Base-by-base conservation (phyloP, 2,329 filamentous ascomycete species). In the Boeremia exigua region DNA sequence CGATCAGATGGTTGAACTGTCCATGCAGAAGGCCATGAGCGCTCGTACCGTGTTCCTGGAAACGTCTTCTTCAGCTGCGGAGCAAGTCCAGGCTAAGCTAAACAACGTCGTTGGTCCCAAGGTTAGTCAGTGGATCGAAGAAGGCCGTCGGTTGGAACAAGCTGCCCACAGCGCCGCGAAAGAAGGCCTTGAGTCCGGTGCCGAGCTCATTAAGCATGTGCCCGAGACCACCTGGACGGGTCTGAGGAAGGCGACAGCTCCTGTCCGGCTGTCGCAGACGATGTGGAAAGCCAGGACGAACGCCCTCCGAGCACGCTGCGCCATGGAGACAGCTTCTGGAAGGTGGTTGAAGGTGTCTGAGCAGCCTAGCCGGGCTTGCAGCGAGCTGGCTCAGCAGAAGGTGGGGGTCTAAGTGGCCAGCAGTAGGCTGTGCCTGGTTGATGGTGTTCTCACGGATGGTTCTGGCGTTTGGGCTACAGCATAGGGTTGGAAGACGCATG, bases 221-320 rank as follows among this genome's bases (percentile, higher is more conserved):
- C 58, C 62, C n/a, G 60, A 44, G 30, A 57, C 55, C n/a, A 53
- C 66, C 19, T 72, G 68, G 69, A 43, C 34, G 36, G 58, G 65
- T 2, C 27, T 72, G 27, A 59, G 64, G 27, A 58, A 62, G 12
- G 62, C 51, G 12, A 72, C 67, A 12, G 69, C 67, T 27, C 67
- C 69, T 8, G 59, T 70, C 12, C 60, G 69, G 17, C 66, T 65
- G 6, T 72, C 69, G 11, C 54, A 60, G 38, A 56, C 66, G n/a
- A 51, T 74, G 45, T 55, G 67, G 51, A 65, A 58, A 38, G 70
- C 71, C 2, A 64, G 70, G 43, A 60, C 62, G 47, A 73, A 74
- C 37, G 71, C 73, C 12, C 63, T 70, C 23, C 62, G 65, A 14
- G 25, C 71, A 14, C 62, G 70, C 32, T 72, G 69, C 59, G 62